Evolutionary conservation across 805 yeast species (phyloP).

Genomic region (Candida succiphila): DNA sequence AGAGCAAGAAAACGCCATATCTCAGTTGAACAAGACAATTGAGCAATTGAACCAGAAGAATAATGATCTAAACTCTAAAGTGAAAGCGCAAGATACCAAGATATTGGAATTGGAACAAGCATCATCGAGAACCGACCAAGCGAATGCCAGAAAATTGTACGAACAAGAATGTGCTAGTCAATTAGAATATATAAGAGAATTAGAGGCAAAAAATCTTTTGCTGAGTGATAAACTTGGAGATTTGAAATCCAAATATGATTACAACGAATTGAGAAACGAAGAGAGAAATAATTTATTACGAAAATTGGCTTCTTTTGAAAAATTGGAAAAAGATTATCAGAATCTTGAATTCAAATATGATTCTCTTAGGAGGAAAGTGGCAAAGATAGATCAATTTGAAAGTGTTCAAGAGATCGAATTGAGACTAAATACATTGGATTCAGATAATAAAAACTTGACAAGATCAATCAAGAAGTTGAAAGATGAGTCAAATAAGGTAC

Average conservation of each 20-base stretch:
- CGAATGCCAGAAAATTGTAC: constrained; percentile 20
- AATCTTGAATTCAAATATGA: constrained; percentile 41
- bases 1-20: not conserved
- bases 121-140: constrained; percentile 10
- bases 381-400: constrained; percentile 34
- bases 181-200: constrained; percentile 30
- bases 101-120: constrained; percentile 4
- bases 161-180: constrained; percentile 27
- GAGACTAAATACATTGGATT: constrained; percentile 3
- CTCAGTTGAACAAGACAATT: constrained; percentile 1
- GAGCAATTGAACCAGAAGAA: constrained; percentile 6
- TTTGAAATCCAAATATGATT: constrained; percentile 34
- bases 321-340: constrained; percentile 33
- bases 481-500: constrained; percentile 4
- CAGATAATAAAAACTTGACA: constrained; percentile 1
- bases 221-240: constrained; percentile 43
- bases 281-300: constrained; percentile 36
- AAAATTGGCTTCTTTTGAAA: constrained; percentile 28
- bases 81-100: constrained; percentile 6
- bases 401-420: constrained; percentile 8
- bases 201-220: constrained; percentile 42
- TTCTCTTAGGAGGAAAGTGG: constrained; percentile 33
- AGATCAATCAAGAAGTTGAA: constrained; percentile 2
- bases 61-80: constrained; percentile 12
- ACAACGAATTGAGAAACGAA: constrained; percentile 43